These are phyloP conservation scores for Trametes pubescens DNA, from an alignment of 1,284 basidiomycete genomes.

Conservation along the genomic window DNA sequence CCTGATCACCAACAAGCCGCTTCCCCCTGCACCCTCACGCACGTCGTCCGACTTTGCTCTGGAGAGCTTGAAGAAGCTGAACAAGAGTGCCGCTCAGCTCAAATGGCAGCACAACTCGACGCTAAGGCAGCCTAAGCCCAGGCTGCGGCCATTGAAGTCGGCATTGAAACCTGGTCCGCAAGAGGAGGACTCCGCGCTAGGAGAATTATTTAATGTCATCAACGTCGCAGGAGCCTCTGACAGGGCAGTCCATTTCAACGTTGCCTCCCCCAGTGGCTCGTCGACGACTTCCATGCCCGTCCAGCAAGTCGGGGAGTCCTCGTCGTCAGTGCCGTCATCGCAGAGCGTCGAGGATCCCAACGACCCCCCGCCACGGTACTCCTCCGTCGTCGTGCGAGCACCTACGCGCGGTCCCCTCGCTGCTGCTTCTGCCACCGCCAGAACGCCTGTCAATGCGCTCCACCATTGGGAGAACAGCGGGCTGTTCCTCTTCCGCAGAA, in stretches of 20 bases:
- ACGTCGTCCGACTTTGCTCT: constrained; percentile 1
- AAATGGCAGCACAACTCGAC: background rate
- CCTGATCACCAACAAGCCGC: background rate
- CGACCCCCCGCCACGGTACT: constrained; percentile 15
- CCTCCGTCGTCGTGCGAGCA: constrained; percentile 5
- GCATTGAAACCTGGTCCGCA: constrained; percentile 10
- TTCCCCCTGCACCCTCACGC: background rate
- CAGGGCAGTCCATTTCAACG: constrained; percentile 13
- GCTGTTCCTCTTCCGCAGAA: background rate
- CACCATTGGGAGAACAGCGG: background rate
- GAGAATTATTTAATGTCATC: constrained; percentile 2
- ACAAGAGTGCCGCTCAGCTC: constrained; percentile 2
- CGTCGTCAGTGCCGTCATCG: background rate
- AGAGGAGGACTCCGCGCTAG: constrained; percentile 7
- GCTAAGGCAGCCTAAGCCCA: background rate
- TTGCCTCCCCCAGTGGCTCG: constrained; percentile 10
- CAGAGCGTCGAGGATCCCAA: background rate
- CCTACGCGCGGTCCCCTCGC: no score
- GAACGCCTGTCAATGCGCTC: background rate
- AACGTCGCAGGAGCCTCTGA: background rate
- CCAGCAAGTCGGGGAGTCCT: background rate
- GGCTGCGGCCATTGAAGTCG: background rate
- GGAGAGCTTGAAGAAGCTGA: constrained; percentile 9
- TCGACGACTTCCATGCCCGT: background rate
- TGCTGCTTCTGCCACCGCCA: background rate